Evolutionary conservation across 805 yeast species (phyloP), one percentile per base, ranked within the genome.

Genomic region (Metschnikowia lachancei): DNA sequence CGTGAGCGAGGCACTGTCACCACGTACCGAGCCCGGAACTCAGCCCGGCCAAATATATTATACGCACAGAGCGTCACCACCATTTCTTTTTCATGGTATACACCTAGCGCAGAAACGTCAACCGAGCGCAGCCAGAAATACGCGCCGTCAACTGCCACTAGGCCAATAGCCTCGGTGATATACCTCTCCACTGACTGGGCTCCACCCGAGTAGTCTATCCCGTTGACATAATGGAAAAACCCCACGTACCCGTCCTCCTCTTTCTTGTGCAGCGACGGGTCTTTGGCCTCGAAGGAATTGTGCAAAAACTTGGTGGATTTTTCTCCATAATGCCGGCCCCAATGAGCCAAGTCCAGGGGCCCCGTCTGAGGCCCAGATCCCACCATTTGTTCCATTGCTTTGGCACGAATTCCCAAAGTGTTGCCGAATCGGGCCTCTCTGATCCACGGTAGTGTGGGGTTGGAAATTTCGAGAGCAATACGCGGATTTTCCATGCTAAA

Each of bases 41-140:
- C 99, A 4, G 84, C 76, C 45, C 76, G 76, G 32, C 81, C 70
- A 58, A 94, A 87, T 16, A 84, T 75, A 63, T 94, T 91, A 68
- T 82, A 88, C 13, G 82, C 65, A 62, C 89, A 84, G 53, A 74
- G 81, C 0, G 88, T 82, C 18, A 77, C 77, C 40, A 62, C 61
- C 38, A 76, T 50, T 56, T 65, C 51, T 46, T 59, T 14, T 59
- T 57, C 28, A 62, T 59, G 30, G 36, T 41, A 38, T 4, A 34
- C 28, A 30, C 55, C 53, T 8, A 40, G 41, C 18, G 43, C 17
- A 9, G 17, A 11, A 9, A 36, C 41, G 22, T 41, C 50, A 10
- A 42, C 45, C 24, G 16, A 33, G 4, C 52, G 51, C 32, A 42
- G 47, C 54, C 63, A 57, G 32, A 42, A 47, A 48, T 57, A 59